Evolutionary conservation across 352 stramenopile genomes (phyloP), one percentile per base, ranked within the genome.

Genomic region (Peronospora farinosa): DNA sequence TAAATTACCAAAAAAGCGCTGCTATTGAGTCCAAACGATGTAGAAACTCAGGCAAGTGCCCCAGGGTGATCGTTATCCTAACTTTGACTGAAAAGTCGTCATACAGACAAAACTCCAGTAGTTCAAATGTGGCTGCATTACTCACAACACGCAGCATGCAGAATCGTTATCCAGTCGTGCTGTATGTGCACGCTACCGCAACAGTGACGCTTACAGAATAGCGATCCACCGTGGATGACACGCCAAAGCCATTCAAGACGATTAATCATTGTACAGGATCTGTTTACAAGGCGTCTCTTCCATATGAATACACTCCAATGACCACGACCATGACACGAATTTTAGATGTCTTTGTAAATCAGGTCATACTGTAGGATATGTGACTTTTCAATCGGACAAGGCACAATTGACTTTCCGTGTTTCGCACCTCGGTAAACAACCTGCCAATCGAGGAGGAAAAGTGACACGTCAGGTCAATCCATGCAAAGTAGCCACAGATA

Each of bases 351-450:
- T 42, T 83, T 82, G 65, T 91, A 92, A 39, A 91, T 66, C 38
- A 92, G 72, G 1, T 88, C 64, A 54, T 92, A 95, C 55, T 88
- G 69, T 40, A 76, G 81, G 27, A 92, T 92, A 11, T 66, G 66
- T 0, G 80, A 83, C 47, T 73, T 80, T 19, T 88, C 75, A 23
- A 95, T 88, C 9, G 81, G 81, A 40, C 79, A 89, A 12, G 47
- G 52, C n/a, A 95, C 82, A 46, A 95, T 92, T 16, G 74, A 58
- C 47, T 92, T 95, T 43, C 84, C 84, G 30, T 65, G 81, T 42
- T 74, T 77, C 12, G 81, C 84, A 31, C 84, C 84, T 2, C 81
- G 70, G 64, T 86, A 92, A 63, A 92, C 82, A 39, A 91, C 78
- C 82, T 93, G 57, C 15, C 35, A 39, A 35, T 13, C 28, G 50